These are phyloP conservation scores for Daedaleopsis sinensis DNA, from an alignment of 768 basidiomycete species.

Conservation along the genomic window DNA sequence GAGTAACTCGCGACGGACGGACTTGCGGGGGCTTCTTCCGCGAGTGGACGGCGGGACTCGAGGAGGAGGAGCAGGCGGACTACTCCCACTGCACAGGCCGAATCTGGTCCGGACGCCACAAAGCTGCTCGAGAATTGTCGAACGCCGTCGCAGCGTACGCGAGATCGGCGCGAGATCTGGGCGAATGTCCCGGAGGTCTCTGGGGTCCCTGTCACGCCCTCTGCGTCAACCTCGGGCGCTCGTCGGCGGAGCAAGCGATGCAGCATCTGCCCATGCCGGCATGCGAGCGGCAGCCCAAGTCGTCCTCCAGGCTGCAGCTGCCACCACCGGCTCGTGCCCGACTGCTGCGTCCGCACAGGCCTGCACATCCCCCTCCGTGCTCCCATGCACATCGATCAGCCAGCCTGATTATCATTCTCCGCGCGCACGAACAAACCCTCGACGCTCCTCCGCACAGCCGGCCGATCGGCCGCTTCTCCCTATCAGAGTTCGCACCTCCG, in stretches of 20 bases:
- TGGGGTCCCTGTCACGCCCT: constrained; percentile 21
- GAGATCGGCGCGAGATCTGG: constrained; percentile 12
- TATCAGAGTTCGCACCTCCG: constrained; percentile 8
- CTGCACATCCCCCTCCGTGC: neutral
- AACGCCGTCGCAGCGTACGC: neutral
- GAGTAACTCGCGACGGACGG: neutral
- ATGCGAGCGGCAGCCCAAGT: neutral
- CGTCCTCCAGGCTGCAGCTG: neutral
- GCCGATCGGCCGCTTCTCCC: neutral
- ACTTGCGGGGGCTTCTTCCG: constrained; percentile 22
- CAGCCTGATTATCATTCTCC: constrained; percentile 8
- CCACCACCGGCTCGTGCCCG: neutral
- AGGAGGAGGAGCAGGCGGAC: constrained; percentile 4
- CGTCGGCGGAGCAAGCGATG: constrained; percentile 25
- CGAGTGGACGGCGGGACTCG: constrained; percentile 18
- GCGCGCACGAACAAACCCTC: neutral
- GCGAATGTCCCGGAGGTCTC: constrained; percentile 25
- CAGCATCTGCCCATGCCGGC: constrained; percentile 5
- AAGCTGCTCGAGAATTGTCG: constrained; percentile 25
- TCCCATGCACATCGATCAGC: constrained; percentile 19
- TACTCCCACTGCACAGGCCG: neutral
- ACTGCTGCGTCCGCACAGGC: neutral
- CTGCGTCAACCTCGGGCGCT: constrained; percentile 6
- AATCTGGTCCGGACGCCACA: constrained; percentile 28
- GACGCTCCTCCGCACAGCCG: neutral